Evolutionary conservation across 2,329 filamentous ascomycete genomes (phyloP), one percentile per base, ranked within the genome.

Genomic region (Neonectria hederae): DNA sequence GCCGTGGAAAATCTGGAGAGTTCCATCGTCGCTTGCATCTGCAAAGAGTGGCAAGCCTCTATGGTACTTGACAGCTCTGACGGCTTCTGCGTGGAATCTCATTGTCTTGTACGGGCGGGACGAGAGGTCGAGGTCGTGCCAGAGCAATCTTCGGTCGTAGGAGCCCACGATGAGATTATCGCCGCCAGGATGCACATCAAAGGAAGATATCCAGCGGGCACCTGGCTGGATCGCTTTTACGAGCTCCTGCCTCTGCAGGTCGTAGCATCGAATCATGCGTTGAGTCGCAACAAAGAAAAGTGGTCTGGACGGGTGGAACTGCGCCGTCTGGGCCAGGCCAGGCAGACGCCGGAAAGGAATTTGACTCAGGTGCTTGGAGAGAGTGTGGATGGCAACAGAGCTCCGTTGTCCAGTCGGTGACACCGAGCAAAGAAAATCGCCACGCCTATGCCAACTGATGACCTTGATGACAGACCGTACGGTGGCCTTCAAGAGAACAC

Each of bases 241-340:
- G 35, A 99, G 88, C 75, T 97, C 92, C 77, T 97, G 94, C 73
- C 90, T 90, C 69, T 95, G 92, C 49, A 99, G 86, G 78, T 99
- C 96, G 81, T 99, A 99, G 75, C 92, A 92, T 61, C 96, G 92
- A 75, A 99, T 94, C 62, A 92, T 91, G 72, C 95, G 92, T 79
- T 97, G 94, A 11, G 97, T 98, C 3, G 96, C 96, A 59, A 99
- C 93, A 76, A 98, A 98, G 82, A 99, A 94, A 54, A 97, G 89
- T 0, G 96, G 94, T 70, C 94, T 91, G 43, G 90, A 92, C 2
- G 96, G 96, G 79, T 99, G 97, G 86, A 99, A 99, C 71, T 94
- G 93, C 5, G 94, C 94, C 1, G 92, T 91, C 80, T 98, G 95
- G 1, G 94, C 86, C 60, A 92, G 85, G 52, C 91, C 93, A 52